These are phyloP conservation scores for Fusarium pseudonygamai DNA, from an alignment of 2,329 filamentous ascomycete species.

Conservation along the genomic window DNA sequence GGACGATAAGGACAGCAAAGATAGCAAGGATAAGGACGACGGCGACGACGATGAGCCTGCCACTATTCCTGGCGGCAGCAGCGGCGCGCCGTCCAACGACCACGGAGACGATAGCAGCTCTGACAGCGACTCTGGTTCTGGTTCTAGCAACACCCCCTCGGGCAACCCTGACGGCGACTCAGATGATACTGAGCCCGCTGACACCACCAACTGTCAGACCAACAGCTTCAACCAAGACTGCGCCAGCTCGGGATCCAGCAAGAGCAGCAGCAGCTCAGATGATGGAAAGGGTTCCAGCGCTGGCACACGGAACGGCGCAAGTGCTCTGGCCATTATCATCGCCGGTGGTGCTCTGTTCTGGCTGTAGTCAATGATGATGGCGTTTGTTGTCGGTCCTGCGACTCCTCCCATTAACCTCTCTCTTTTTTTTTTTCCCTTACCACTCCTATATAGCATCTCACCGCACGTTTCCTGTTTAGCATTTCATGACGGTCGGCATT, in stretches of 20 bases:
- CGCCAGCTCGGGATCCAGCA: constrained; percentile 32
- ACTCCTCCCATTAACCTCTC: constrained; percentile 6
- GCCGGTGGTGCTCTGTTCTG: constrained; percentile 49
- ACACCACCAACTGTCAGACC: constrained; percentile 48
- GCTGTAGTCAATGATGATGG: constrained; percentile 40
- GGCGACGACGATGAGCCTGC: constrained; percentile 33
- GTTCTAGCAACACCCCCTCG: constrained; percentile 19
- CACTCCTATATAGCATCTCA: constrained; percentile 25
- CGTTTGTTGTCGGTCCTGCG: not conserved
- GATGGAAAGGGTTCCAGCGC: constrained; percentile 46
- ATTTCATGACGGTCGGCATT: constrained; percentile 31
- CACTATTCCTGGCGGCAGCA: constrained; percentile 36
- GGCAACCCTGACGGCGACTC: constrained; percentile 31
- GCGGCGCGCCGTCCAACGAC: constrained; percentile 31
- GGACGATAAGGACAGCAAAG: constrained; percentile 25
- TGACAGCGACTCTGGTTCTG: constrained; percentile 19
- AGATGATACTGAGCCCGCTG: constrained; percentile 28
- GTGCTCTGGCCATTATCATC: constrained; percentile 51
- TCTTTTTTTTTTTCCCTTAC: constrained; percentile 6
- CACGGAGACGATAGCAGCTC: constrained; percentile 28
- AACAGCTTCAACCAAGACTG: constrained; percentile 55
- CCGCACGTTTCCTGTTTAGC: constrained; percentile 22
- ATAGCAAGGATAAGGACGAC: constrained; percentile 22
- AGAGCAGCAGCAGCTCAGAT: constrained; percentile 44
- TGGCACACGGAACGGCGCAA: constrained; percentile 47